These are phyloP conservation scores for Discostella stelligera DNA, from an alignment of 352 stramenopile genomes.

Conservation along the genomic window DNA sequence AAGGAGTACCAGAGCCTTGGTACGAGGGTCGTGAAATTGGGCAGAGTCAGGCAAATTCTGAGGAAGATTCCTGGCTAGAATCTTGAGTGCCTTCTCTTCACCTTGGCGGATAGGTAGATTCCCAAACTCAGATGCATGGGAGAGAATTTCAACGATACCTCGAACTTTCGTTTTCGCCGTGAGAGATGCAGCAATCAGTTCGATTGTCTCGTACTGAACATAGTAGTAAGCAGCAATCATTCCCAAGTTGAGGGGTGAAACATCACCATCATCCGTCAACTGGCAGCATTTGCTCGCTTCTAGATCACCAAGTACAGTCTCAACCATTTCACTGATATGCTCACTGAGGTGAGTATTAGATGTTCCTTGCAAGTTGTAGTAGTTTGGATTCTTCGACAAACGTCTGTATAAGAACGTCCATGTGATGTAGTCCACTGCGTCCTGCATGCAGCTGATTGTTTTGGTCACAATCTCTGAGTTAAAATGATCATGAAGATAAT, in stretches of 20 bases:
- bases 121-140: constrained; percentile 94
- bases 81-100: constrained; percentile 92
- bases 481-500: constrained; percentile 97
- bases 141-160: constrained; percentile 94
- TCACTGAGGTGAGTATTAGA: constrained; percentile 92
- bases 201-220: constrained; percentile 98
- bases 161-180: constrained; percentile 96
- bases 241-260: constrained; percentile 96
- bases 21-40: constrained; percentile 90
- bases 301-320: constrained; percentile 94
- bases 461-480: constrained; percentile 99
- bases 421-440: constrained; percentile 98
- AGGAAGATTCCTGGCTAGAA: constrained; percentile 91
- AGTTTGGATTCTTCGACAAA: constrained; percentile 99
- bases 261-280: constrained; percentile 90
- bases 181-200: constrained; percentile 97
- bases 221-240: constrained; percentile 99
- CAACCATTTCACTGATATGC: constrained; percentile 98
- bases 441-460: constrained; percentile 98
- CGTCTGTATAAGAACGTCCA: constrained; percentile 99
- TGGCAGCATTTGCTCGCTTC: constrained; percentile 95
- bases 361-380: constrained; percentile 96
- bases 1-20: constrained; percentile 96
- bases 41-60: constrained; percentile 86
- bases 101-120: constrained; percentile 89